A percentile compares a stretch with the other conserved stretches of the same genome.
Conservation (phyloP, 169 alveolate species). For the Plasmodium falciparum region DNA sequence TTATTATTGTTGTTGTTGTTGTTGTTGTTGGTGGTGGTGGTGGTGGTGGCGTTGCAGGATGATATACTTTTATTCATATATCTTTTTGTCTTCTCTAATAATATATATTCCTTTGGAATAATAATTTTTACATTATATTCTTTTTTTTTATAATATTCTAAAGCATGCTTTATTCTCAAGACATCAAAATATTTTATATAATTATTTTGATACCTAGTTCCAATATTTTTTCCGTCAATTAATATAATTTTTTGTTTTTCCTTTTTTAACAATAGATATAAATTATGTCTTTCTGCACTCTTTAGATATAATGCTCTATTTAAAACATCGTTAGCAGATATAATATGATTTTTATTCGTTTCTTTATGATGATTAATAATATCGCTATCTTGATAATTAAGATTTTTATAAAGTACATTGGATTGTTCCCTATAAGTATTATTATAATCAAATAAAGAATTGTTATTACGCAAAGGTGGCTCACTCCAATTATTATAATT, state of each 20-base stretch:
- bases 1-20: neutral
- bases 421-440: no score
- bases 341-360: no score
- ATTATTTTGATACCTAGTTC: slow-evolving; percentile 47
- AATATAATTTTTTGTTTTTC: slow-evolving; percentile 8
- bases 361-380: no score
- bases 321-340: no score
- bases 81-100: neutral
- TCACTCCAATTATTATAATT: neutral
- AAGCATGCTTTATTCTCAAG: slow-evolving; percentile 40
- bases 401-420: no score
- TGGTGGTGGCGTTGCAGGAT: no score
- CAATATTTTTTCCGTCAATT: slow-evolving; percentile 60
- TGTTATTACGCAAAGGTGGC: neutral
- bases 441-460: neutral
- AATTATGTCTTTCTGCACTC: neutral
- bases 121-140: slow-evolving; percentile 33
- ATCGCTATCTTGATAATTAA: no score
- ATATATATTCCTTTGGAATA: slow-evolving; percentile 42
- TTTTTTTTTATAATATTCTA: slow-evolving; percentile 27
- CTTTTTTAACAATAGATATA: neutral
- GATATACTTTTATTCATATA: neutral
- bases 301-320: neutral
- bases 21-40: no score
- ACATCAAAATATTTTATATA: slow-evolving; percentile 53